phyloP scores from a whole-genome alignment of 2,329 filamentous ascomycete species.

The Hymenoscyphus fraxineus region DNA sequence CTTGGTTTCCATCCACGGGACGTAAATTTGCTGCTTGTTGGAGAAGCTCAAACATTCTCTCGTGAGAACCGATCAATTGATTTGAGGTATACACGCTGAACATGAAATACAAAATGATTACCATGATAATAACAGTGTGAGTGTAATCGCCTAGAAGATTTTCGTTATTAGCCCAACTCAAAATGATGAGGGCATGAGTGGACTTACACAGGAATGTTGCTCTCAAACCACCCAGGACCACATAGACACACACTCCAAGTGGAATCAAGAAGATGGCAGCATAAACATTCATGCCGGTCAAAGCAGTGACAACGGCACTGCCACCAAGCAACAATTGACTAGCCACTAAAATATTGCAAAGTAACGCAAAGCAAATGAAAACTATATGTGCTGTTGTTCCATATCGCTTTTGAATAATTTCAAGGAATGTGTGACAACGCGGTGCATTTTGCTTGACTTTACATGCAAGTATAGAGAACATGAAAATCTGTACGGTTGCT shows the following conservation, averaged over 20 bases:
- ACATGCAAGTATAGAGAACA: slow-evolving; percentile 36
- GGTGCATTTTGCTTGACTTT: slow-evolving; percentile 40
- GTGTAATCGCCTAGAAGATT: slow-evolving; percentile 8
- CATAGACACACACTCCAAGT: slow-evolving; percentile 38
- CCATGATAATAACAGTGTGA: slow-evolving; percentile 48
- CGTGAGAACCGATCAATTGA: slow-evolving; percentile 46
- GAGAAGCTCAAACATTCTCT: slow-evolving; percentile 47
- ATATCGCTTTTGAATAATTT: slow-evolving; percentile 40
- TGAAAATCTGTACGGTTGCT: slow-evolving; percentile 27
- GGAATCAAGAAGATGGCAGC: slow-evolving; percentile 40
- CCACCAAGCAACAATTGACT: slow-evolving; percentile 39
- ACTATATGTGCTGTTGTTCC: slow-evolving; percentile 38
- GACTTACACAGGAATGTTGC: slow-evolving; percentile 34
- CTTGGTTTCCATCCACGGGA: slow-evolving; percentile 49
- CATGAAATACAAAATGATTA: slow-evolving; percentile 48
- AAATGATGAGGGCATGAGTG: background rate
- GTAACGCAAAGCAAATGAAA: slow-evolving; percentile 40
- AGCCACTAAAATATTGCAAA: slow-evolving; percentile 40
- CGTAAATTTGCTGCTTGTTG: slow-evolving; percentile 41
- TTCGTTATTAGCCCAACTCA: background rate
- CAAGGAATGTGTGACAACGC: slow-evolving; percentile 41
- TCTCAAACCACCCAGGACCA: slow-evolving; percentile 39
- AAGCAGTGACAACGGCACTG: slow-evolving; percentile 37
- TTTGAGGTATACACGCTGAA: slow-evolving; percentile 43
- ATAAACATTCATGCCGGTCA: slow-evolving; percentile 42